Conservation (phyloP, 441 rosid genomes). For the Omphalea diandra region DNA sequence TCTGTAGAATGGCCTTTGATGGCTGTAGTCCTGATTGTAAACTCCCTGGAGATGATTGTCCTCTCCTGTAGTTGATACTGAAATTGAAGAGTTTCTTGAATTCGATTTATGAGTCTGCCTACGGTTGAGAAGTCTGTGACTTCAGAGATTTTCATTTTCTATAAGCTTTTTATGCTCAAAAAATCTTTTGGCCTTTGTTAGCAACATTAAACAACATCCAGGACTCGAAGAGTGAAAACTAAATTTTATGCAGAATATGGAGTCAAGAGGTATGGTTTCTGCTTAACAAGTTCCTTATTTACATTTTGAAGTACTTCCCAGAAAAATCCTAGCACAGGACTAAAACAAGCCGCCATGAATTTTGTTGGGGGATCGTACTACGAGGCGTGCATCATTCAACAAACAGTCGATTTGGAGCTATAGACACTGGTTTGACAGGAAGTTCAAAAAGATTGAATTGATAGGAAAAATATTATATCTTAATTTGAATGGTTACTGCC, state of each 20-base stretch:
- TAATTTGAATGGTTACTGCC: neutral
- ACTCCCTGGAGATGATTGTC: constrained; percentile 91
- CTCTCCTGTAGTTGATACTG: too few relatives aligned
- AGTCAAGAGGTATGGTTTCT: neutral
- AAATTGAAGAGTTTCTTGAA: neutral
- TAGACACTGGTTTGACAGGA: neutral
- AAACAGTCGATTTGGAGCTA: neutral
- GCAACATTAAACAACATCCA: neutral
- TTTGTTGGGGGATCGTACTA: too few relatives aligned
- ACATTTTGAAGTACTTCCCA: neutral
- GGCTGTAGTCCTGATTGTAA: constrained; percentile 96
- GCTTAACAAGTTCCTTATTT: neutral
- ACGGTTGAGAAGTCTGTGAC: neutral
- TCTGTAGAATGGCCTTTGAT: constrained; percentile 96
- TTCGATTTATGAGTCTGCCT: neutral
- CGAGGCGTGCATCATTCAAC: neutral
- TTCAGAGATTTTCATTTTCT: neutral
- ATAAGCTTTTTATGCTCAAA: neutral
- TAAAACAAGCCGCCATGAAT: too few relatives aligned
- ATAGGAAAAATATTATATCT: too few relatives aligned
- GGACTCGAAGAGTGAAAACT: neutral
- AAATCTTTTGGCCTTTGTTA: neutral
- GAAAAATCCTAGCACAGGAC: neutral
- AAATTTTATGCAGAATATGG: neutral
- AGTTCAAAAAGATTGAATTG: neutral